Percentiles rank a stretch among this genome's conserved stretches.
These are phyloP conservation scores for Microbotryomycetes sp. DNA, from an alignment of 1,284 basidiomycete species.

Conservation along the genomic window DNA sequence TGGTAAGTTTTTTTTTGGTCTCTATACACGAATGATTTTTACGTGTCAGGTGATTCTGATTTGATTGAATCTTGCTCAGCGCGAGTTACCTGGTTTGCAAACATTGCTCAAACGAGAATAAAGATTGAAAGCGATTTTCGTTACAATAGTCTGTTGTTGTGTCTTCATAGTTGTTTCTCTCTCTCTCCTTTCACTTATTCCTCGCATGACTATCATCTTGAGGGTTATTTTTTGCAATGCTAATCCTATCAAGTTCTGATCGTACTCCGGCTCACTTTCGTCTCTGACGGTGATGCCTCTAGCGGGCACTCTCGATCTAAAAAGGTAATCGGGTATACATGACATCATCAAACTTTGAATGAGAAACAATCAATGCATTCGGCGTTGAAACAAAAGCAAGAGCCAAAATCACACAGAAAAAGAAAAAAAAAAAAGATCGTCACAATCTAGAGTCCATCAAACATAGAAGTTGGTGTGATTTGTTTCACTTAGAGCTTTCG, in stretches of 20 bases:
- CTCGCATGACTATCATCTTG: not conserved
- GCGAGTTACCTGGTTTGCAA: conserved; percentile 1
- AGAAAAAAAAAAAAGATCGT: not conserved
- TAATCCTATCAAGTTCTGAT: not conserved
- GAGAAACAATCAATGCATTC: too few species aligned
- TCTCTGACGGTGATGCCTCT: too few species aligned
- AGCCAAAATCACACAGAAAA: not conserved
- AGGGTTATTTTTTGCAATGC: not conserved
- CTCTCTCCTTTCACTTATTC: too few species aligned
- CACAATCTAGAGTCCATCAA: not conserved
- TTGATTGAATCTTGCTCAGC: too few species aligned
- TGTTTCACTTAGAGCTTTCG: not conserved
- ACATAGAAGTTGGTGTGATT: not conserved
- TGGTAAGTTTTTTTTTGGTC: conserved; percentile 5
- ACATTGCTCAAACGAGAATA: not conserved
- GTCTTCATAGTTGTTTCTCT: not conserved
- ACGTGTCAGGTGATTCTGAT: too few species aligned
- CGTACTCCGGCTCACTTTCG: too few species aligned
- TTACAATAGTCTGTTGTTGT: not conserved
- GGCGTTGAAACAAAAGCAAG: not conserved
- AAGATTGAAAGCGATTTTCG: not conserved
- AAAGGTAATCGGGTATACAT: too few species aligned
- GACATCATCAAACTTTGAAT: too few species aligned
- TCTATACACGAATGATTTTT: too few species aligned
- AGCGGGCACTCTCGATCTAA: too few species aligned